Conservation (phyloP, 495 filamentous ascomycete genomes). For the Talaromyces liani region DNA sequence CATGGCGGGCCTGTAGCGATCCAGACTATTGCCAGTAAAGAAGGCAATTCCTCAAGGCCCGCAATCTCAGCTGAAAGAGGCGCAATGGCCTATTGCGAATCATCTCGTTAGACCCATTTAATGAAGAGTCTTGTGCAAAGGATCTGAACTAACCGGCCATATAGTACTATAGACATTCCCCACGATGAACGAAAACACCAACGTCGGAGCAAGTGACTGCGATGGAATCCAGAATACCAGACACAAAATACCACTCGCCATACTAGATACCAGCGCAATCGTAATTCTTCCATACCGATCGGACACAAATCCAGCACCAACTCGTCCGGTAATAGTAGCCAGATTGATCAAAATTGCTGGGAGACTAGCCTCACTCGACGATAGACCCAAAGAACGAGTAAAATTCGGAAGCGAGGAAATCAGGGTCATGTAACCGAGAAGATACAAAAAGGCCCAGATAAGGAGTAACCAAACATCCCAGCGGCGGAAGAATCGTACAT, state of each 20-base stretch:
- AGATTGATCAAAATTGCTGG: not conserved
- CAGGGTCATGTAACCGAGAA: constrained; percentile 66
- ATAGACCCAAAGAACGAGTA: constrained; percentile 54
- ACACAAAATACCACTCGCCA: constrained; percentile 50
- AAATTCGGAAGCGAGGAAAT: constrained; percentile 69
- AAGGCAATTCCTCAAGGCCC: not conserved
- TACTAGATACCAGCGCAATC: constrained; percentile 52
- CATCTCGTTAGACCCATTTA: not conserved
- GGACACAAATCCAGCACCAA: constrained; percentile 58
- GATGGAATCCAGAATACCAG: constrained; percentile 64
- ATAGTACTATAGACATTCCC: not conserved
- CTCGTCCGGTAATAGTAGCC: constrained; percentile 50
- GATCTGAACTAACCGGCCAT: not conserved
- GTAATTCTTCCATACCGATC: constrained; percentile 64
- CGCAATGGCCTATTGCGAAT: not conserved
- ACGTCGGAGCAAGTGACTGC: not conserved
- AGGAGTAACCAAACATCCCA: constrained; percentile 53
- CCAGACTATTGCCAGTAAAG: not conserved
- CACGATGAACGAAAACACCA: not conserved
- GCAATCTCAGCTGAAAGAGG: not conserved
- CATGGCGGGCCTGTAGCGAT: not conserved
- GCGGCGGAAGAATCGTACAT: not conserved
- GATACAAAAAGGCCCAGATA: constrained; percentile 55
- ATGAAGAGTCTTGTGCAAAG: not conserved
- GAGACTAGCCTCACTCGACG: constrained; percentile 31